Base-by-base conservation (phyloP, 2,329 filamentous ascomycete genomes). In the Neobulgaria alba region DNA sequence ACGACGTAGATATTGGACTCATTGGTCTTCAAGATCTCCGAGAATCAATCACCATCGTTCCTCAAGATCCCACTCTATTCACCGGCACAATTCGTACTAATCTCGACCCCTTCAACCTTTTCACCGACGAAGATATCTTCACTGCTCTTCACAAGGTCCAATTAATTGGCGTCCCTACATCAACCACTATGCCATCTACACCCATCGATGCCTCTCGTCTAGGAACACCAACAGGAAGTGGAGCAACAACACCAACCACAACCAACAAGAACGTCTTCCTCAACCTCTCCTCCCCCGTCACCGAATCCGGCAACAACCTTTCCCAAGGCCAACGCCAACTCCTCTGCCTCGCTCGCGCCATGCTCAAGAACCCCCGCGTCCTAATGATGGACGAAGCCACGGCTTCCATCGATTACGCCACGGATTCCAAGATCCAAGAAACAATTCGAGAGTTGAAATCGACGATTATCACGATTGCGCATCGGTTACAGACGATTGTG, bases 371-470 rank as follows among this genome's bases (percentile, higher is more conserved):
- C 23, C 89, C 92, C 0, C 89, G 85, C 50, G 88, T 98, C 2
- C 71, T 98, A n/a, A 82, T 98, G 58, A 96, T 98, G 92, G 92
- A 98, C 63, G 92, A 98, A 68, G 92, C 92, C 1, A 98, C 92
- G 0, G 92, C 92, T 0, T 94, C 86, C 0, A 96, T 98, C 57
- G 92, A 98, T 65, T 96, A 96, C 63, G 83, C 81, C 4, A 98
- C 92, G 2, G 92, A 98, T 57, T 73, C 82, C 36, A 95, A 95
- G 67, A 96, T 98, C 52, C 92, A 98, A 64, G 87, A 86, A 55
- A 96, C 92, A 0, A 89, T 98, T 46, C 82, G 88, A n/a, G 85
- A 95, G 61, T 75, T 96, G 54, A 83, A 80, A 50, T 86, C 88
- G 61, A 98, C 92, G 0, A 95, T 93, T 45, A 85, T 96, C 59